Base-by-base conservation (phyloP, 768 basidiomycete species). In the Flagelloscypha sp. region DNA sequence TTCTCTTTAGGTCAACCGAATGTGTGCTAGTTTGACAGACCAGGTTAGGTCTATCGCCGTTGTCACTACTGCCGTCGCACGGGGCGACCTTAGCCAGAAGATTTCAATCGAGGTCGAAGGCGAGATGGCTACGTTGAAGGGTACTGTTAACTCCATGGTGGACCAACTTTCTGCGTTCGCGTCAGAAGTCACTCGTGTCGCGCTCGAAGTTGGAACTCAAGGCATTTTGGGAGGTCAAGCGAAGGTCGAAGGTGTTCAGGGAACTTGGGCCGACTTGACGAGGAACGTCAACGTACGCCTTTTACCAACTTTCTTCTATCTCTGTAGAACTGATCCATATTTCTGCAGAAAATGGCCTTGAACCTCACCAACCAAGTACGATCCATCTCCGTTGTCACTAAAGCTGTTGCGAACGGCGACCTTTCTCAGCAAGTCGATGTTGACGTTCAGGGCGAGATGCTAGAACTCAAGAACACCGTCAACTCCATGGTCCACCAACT, bases 61-160 rank as follows among this genome's bases (percentile, higher is more conserved):
- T 22, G 86, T 90, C 35, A 90, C 87, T 2, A 89, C 84, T 4
- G 86, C 87, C 11, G 89, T 95, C 40, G 92, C 92, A 13, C 74
- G 77, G 28, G 92, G 92, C 22, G 89, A 97, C 53, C 65, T 90
- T 65, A 86, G 83, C 1, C 85, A 88, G 61, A 92, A 88, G 67
- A 88, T 97, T 51, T 84, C 88, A 48, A 90, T 97, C 42, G 77
- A 82, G 42, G 84, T 85, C 43, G 82, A 86, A 52, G 72, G 70
- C 32, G 90, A 94, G 51, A 93, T 94, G 79, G 72, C 72, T 11
- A 83, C 83, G 11, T 67, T 88, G 58, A 86, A 85, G 66, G 64
- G 72, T 15, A 88, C 85, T 8, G 84, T 89, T 44, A 93, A 93
- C 50, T 82, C 80, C n/a, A 95, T 95, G 90, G 87, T 93, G 54